Base-by-base conservation (phyloP, 192 early-diverging fungal genomes). In the Martensiomyces pterosporus region DNA sequence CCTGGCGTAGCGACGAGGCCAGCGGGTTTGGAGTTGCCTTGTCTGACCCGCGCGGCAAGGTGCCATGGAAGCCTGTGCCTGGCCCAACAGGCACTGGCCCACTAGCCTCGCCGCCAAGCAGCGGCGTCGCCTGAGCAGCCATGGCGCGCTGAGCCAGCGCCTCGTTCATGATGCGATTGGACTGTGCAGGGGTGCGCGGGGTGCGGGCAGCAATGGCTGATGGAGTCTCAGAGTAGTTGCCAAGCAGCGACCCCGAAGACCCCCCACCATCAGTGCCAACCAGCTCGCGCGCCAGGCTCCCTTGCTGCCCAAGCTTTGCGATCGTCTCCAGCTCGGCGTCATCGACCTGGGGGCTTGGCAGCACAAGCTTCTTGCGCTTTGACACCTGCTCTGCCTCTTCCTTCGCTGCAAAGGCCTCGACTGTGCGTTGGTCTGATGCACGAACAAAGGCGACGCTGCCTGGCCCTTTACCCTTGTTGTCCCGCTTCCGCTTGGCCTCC, bases 291-390 rank as follows among this genome's bases (percentile, higher is more conserved):
- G 88, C 85, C 36, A 79, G 79, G 47, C 90, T 85, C 17, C 88
- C 87, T 40, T 85, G 83, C 43, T 82, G 79, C 4, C 93, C 92
- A 24, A 96, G 80, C 66, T 94, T 93, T 18, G 92, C 87, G 43
- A 96, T 87, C 34, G 88, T 86, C 25, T 94, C 94, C 23, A 99
- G 60, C 62, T 99, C 96, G 6, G 71, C 70, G 47, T 95, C 91
- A 34, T 83, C 80, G 7, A 99, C 86, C 74, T 96, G 94, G 18
- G 96, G 96, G 0, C 87, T 65, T 9, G 96, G 96, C 23, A 99
- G 77, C 24, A 84, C 72, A 24, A 99, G 62, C 55, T 80, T 84
- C 37, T 80, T 79, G 36, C 96, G 81, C 43, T 88, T 87, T 15
- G 80, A 64, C 42, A 79, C 70, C 63, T 85, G 81, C 33, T 87